These are phyloP conservation scores for Hymenoscyphus repandus DNA, from an alignment of 2,329 filamentous ascomycete genomes.

Conservation along the genomic window DNA sequence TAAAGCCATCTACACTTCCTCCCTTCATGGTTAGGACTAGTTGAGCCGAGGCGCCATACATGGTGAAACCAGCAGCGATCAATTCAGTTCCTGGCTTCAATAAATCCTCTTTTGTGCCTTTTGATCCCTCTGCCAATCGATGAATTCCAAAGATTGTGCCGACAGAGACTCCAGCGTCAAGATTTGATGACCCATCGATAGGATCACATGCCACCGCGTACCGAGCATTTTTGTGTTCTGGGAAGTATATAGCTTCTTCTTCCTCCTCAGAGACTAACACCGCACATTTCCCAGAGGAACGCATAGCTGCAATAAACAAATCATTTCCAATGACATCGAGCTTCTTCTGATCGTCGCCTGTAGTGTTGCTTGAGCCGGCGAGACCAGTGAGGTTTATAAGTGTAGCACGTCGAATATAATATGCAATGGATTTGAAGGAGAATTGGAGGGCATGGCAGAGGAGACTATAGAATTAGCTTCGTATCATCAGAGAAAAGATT, in stretches of 20 bases:
- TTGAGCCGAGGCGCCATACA: conserved; percentile 97
- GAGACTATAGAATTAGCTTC: conserved; percentile 50
- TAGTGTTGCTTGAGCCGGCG: conserved; percentile 89
- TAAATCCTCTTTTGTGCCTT: conserved; percentile 76
- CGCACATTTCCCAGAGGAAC: conserved; percentile 82
- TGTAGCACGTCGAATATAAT: conserved; percentile 95
- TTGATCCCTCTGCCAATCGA: conserved; percentile 74
- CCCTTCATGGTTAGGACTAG: conserved; percentile 96
- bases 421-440: conserved; percentile 98
- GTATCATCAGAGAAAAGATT: background rate
- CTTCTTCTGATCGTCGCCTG: conserved; percentile 99
- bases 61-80: conserved; percentile 95
- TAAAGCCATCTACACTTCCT: conserved; percentile 93
- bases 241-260: conserved; percentile 85
- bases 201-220: conserved; percentile 97
- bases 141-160: conserved; percentile 96
- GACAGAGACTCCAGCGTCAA: conserved; percentile 95
- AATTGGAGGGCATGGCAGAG: conserved; percentile 98
- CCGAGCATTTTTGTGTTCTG: conserved; percentile 66
- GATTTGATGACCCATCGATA: conserved; percentile 95
- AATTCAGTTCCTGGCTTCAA: conserved; percentile 86
- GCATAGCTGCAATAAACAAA: conserved; percentile 94
- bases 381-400: conserved; percentile 94
- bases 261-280: conserved; percentile 97
- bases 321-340: conserved; percentile 99